Conservation (phyloP, 2,329 filamentous ascomycete species). For the Hymenoscyphus repandus region DNA sequence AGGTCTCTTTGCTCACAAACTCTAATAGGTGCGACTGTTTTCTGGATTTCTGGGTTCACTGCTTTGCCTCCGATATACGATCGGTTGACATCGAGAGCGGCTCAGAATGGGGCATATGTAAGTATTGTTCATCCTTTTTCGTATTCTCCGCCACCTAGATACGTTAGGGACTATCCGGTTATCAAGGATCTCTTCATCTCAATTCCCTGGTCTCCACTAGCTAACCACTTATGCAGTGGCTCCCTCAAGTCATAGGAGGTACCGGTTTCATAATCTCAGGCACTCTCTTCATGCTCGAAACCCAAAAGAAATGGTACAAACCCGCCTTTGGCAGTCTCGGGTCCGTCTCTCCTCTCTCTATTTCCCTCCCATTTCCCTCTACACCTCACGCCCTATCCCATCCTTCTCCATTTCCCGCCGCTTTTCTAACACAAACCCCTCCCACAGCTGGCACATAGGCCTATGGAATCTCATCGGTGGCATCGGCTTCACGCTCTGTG, state of each 20-base stretch:
- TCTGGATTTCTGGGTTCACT: constrained; percentile 59
- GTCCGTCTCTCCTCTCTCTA: neutral
- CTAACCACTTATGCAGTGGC: constrained; percentile 37
- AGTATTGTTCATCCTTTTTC: neutral
- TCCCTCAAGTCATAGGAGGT: constrained; percentile 58
- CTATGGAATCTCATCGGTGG: constrained; percentile 58
- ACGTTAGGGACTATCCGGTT: no score
- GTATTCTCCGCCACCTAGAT: neutral
- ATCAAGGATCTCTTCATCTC: no score
- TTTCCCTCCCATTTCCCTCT: neutral
- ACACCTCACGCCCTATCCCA: neutral
- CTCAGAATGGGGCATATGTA: constrained; percentile 47
- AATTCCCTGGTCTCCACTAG: no score
- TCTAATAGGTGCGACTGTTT: constrained; percentile 6
- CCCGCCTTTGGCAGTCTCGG: constrained; percentile 52
- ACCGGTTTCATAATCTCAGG: constrained; percentile 55
- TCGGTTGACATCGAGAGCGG: constrained; percentile 39
- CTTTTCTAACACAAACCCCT: neutral
- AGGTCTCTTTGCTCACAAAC: neutral
- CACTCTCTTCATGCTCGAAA: constrained; percentile 60
- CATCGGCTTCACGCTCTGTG: constrained; percentile 57
- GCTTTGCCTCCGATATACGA: constrained; percentile 51
- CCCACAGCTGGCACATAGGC: constrained; percentile 59
- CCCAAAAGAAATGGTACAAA: constrained; percentile 57
- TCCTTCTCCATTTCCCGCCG: neutral